Evolutionary conservation across 2,329 filamentous ascomycete genomes (phyloP).

Genomic region (Mollisiaceae sp.): DNA sequence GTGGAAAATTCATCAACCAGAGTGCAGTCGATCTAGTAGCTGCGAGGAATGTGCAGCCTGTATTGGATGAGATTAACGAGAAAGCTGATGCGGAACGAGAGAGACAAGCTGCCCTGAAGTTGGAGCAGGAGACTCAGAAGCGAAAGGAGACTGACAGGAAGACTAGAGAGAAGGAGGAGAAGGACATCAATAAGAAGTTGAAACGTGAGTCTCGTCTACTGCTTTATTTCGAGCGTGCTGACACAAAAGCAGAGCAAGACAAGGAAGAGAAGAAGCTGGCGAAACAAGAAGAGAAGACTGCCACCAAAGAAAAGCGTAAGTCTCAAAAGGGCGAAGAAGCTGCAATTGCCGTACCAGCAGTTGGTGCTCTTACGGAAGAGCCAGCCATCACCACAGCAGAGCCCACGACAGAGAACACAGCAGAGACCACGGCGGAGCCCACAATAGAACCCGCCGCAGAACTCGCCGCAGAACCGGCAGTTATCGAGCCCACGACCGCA

Average conservation of each 20-base stretch:
- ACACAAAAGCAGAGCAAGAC: conserved; percentile 43
- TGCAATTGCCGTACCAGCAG: not conserved
- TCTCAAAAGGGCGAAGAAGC: conserved; percentile 42
- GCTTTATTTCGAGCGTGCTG: conserved; percentile 24
- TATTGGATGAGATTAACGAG: conserved; percentile 82
- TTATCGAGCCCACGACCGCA: not conserved
- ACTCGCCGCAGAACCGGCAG: not conserved
- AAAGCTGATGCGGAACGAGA: conserved; percentile 76
- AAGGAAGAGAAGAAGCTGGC: conserved; percentile 48
- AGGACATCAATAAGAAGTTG: conserved; percentile 57
- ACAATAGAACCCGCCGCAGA: not conserved
- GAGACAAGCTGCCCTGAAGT: conserved; percentile 63
- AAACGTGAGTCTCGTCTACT: conserved; percentile 57
- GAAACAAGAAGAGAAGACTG: conserved; percentile 57
- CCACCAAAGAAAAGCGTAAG: conserved; percentile 58
- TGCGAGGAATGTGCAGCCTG: conserved; percentile 75
- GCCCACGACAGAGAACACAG: not conserved
- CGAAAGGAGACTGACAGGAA: conserved; percentile 63
- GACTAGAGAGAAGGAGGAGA: conserved; percentile 58
- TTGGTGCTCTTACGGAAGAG: conserved; percentile 8
- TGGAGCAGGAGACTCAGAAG: conserved; percentile 69
- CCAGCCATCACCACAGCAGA: conserved; percentile 7
- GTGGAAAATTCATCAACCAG: conserved; percentile 79
- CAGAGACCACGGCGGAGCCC: conserved; percentile 3
- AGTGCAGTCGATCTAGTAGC: conserved; percentile 82